Evolutionary conservation across 1,284 basidiomycete species (phyloP).

Genomic region (Trichosporon sp.): DNA sequence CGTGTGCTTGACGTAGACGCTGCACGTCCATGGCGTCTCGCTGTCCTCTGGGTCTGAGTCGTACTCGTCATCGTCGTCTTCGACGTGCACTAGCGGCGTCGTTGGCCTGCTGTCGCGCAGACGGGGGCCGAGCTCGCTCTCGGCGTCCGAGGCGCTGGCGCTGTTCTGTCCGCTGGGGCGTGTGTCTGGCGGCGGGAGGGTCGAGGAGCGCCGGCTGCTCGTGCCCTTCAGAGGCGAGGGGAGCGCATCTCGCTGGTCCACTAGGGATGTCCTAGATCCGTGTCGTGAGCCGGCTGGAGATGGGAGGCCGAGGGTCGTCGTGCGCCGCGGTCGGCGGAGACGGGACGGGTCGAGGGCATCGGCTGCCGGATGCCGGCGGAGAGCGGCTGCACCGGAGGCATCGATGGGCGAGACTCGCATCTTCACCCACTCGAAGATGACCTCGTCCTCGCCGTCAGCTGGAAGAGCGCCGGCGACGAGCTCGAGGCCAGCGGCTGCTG

Average conservation of each 20-base stretch:
- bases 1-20: slow-evolving; percentile 46
- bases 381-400: slow-evolving; percentile 7
- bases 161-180: neutral
- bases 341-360: slow-evolving; percentile 2
- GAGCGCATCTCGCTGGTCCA: neutral
- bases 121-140: neutral
- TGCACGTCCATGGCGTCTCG: slow-evolving; percentile 89
- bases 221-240: neutral
- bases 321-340: neutral
- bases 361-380: slow-evolving; percentile 11
- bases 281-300: slow-evolving; percentile 1
- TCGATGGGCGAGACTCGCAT: slow-evolving; percentile 18
- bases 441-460: slow-evolving; percentile 35
- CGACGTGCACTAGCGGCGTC: neutral
- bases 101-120: neutral
- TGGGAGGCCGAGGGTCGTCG: neutral
- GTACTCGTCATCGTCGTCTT: slow-evolving; percentile 26
- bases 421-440: slow-evolving; percentile 49
- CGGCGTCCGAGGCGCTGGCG: neutral
- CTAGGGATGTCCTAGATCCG: slow-evolving; percentile 5
- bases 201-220: neutral
- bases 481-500: slow-evolving; percentile 37
- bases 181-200: neutral
- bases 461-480: slow-evolving; percentile 23
- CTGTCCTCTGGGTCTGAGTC: slow-evolving; percentile 89